A percentile compares a stretch with the other conserved stretches of the same genome.
Evolutionary conservation across 2,329 filamentous ascomycete species (phyloP).

Genomic region (Amylocarpus encephaloides): DNA sequence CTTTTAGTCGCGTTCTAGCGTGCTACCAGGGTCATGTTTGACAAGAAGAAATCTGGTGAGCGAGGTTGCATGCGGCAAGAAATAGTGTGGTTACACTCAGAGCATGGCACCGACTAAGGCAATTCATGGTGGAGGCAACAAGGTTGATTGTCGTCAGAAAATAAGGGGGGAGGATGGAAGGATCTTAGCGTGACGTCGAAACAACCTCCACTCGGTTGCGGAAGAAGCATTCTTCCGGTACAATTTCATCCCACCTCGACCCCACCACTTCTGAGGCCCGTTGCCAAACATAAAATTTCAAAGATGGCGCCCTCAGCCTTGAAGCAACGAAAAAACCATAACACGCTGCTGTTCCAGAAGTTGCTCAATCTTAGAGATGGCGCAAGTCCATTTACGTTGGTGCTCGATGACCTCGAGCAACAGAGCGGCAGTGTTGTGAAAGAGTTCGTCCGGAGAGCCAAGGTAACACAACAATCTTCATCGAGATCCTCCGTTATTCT

Average conservation of each 20-base stretch:
- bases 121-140: too few species aligned
- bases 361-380: slow-evolving; percentile 71
- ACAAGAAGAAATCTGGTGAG: too few species aligned
- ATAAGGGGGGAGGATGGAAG: not conserved
- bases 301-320: slow-evolving; percentile 51
- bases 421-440: slow-evolving; percentile 60
- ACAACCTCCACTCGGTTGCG: not conserved
- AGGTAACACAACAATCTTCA: slow-evolving; percentile 36
- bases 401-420: slow-evolving; percentile 83
- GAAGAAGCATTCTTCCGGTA: not conserved
- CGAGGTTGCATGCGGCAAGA: too few species aligned
- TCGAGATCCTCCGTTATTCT: not conserved
- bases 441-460: slow-evolving; percentile 71
- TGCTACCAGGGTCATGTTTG: too few species aligned
- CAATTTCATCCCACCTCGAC: not conserved
- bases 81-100: too few species aligned
- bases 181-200: not conserved
- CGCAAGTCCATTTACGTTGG: slow-evolving; percentile 77
- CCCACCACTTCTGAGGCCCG: not conserved
- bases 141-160: too few species aligned
- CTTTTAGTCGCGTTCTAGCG: too few species aligned
- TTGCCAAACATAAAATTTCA: not conserved
- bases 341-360: slow-evolving; percentile 75
- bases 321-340: slow-evolving; percentile 73
- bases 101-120: too few species aligned